These are phyloP conservation scores for Babesia gibsoni DNA, from an alignment of 169 alveolate species.

Conservation along the genomic window DNA sequence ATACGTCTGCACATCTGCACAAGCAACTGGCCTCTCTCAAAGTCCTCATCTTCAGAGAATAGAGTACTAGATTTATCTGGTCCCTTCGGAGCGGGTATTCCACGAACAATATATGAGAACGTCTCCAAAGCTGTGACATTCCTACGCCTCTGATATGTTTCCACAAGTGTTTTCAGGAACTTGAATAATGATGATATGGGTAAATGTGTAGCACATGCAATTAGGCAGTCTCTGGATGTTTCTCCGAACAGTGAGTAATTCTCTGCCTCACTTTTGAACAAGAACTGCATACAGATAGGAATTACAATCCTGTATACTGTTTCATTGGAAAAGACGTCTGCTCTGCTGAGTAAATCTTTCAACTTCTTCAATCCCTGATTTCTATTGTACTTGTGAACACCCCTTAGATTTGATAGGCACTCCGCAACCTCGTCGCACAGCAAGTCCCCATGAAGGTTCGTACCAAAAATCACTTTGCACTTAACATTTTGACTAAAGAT, in stretches of 20 bases:
- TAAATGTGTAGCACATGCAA: conserved; percentile 5
- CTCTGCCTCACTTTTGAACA: conserved; percentile 13
- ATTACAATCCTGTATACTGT: conserved; percentile 24
- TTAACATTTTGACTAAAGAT: neutral
- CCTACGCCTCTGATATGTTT: neutral
- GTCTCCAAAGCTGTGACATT: conserved; percentile 5
- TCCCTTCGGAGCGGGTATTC: neutral
- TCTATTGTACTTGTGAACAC: conserved; percentile 38
- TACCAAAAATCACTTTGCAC: neutral
- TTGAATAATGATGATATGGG: conserved; percentile 9
- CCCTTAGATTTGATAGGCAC: conserved; percentile 19
- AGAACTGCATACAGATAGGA: conserved; percentile 37
- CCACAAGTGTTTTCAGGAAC: conserved; percentile 26
- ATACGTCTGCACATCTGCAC: conserved; percentile 11
- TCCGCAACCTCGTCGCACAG: conserved; percentile 28
- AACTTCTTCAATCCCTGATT: conserved; percentile 45
- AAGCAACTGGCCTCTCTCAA: neutral
- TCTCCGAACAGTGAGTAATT: conserved; percentile 17
- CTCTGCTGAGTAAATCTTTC: neutral
- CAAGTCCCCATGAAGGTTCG: conserved; percentile 29
- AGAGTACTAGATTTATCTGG: neutral
- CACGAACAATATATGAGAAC: conserved; percentile 8
- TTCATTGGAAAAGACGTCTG: conserved; percentile 7
- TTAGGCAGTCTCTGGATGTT: conserved; percentile 15
- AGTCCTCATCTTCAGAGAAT: neutral